Base-by-base conservation (phyloP, 345 rosid species). In the Eucalyptus curtisii region DNA sequence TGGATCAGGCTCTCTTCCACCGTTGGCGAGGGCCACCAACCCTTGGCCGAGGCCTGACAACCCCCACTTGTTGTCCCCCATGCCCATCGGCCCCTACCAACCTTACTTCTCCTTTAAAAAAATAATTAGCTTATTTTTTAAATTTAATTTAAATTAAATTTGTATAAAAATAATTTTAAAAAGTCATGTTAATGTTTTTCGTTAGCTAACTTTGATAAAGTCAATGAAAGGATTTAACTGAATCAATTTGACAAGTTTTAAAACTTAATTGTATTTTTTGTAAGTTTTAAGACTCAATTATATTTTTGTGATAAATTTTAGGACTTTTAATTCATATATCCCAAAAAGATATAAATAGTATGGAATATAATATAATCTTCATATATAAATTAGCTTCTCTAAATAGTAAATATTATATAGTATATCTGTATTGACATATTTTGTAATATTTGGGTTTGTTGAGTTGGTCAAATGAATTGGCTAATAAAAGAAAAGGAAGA, bases 201-300 rank as follows among this genome's bases (percentile, higher is more conserved):
- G 0, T 55, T 9, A 55, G 30, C 0, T 24, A 55, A 55, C 27
- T 22, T 55, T 0, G 6, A 55, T 4, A 0, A 3, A 53, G 25
- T 53, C 5, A 3, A 3, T 52, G 10, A 0, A 52, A 19, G 10
- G 16, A 53, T 20, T 53, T 17, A 0, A 19, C 0, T 1, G 0
- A 53, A 53, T 53, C 7, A 53, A 53, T 53, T 53, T 7, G 57
- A 53, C 2, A 53, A 53, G 2, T 53, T 55, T 22, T 9, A 55
- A 24, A 4, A 22, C 0, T 55, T 55, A 3, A 55, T 55, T 55
- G 0, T 4, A 22, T 0, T 8, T 55, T 22, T 55, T 22, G 0
- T 4, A 55, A 24, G 0, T 55, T 55, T 55, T 22, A 55, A 10
- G 1, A 55, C 3, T 55, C 12, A 55, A 55, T 55, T 55, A 24